These are phyloP conservation scores for Obelidium mucronatum DNA, from an alignment of 192 early-diverging fungal genomes.

Conservation along the genomic window DNA sequence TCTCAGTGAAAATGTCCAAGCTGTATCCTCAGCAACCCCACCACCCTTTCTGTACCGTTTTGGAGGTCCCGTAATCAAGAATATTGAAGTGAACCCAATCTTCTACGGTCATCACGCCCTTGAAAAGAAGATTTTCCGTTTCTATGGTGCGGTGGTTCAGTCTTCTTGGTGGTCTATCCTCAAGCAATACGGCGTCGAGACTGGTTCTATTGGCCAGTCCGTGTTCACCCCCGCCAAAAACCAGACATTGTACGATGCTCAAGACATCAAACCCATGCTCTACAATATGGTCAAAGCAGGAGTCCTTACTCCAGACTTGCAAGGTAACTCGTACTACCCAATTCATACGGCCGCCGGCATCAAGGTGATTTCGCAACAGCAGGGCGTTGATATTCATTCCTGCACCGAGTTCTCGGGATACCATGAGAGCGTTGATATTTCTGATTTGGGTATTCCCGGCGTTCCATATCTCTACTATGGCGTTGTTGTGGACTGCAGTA, in stretches of 20 bases:
- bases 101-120: neutral
- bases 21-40: too few species aligned
- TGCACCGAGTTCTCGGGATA: conserved; percentile 15
- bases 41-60: neutral
- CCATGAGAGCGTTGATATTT: neutral
- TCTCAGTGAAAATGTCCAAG: neutral
- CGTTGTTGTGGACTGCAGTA: neutral
- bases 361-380: neutral
- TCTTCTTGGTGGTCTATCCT: neutral
- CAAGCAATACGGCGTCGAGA: neutral
- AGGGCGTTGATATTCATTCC: neutral
- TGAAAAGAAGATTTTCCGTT: neutral
- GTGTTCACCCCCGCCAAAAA: neutral
- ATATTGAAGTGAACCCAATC: neutral
- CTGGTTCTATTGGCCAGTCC: neutral
- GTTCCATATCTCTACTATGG: conserved; percentile 14
- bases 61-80: neutral
- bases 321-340: conserved; percentile 19
- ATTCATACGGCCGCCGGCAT: neutral
- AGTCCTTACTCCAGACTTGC: neutral
- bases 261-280: conserved; percentile 8
- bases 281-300: neutral
- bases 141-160: neutral
- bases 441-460: neutral
- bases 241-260: conserved; percentile 1